Percentiles rank a stretch among this genome's conserved stretches.
Evolutionary conservation across 2,329 filamentous ascomycete genomes (phyloP).

Genomic region (Colletotrichum trifolii): DNA sequence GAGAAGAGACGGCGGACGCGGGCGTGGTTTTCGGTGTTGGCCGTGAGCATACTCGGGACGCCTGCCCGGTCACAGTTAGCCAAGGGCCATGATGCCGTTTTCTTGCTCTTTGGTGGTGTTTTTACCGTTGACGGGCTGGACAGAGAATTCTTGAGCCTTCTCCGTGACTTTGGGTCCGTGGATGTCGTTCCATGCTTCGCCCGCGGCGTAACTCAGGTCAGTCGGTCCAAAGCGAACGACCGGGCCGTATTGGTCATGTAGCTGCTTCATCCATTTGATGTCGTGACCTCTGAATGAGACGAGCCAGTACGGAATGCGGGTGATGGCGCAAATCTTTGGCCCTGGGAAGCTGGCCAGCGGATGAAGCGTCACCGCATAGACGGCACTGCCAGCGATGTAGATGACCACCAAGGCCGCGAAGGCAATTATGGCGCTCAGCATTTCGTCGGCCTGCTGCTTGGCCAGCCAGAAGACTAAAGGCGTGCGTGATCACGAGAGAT

Average conservation of each 20-base stretch:
- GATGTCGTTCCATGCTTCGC: slow-evolving; percentile 40
- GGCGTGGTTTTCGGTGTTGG: slow-evolving; percentile 37
- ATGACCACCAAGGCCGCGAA: slow-evolving; percentile 8
- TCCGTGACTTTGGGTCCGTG: slow-evolving; percentile 32
- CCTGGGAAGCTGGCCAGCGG: slow-evolving; percentile 41
- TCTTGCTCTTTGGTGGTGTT: too few species aligned
- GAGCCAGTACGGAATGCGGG: slow-evolving; percentile 41
- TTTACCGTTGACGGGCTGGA: slow-evolving; percentile 38
- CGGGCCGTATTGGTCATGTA: slow-evolving; percentile 40
- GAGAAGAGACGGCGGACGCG: slow-evolving; percentile 38
- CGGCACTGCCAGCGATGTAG: slow-evolving; percentile 28
- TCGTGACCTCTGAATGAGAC: slow-evolving; percentile 37
- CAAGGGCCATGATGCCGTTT: not conserved
- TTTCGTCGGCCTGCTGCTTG: not conserved
- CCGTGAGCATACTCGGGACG: slow-evolving; percentile 37
- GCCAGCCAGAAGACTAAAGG: not conserved
- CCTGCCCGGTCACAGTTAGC: not conserved
- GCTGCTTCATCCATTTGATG: slow-evolving; percentile 38
- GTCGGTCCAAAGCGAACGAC: slow-evolving; percentile 38
- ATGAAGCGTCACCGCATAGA: slow-evolving; percentile 41
- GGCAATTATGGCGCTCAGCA: slow-evolving; percentile 3
- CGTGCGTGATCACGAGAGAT: too few species aligned
- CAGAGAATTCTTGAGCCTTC: slow-evolving; percentile 37
- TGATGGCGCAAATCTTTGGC: slow-evolving; percentile 37
- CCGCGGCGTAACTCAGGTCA: slow-evolving; percentile 40